These are phyloP conservation scores for Cytospora chrysosperma DNA, from an alignment of 2,329 filamentous ascomycete genomes.

Conservation along the genomic window DNA sequence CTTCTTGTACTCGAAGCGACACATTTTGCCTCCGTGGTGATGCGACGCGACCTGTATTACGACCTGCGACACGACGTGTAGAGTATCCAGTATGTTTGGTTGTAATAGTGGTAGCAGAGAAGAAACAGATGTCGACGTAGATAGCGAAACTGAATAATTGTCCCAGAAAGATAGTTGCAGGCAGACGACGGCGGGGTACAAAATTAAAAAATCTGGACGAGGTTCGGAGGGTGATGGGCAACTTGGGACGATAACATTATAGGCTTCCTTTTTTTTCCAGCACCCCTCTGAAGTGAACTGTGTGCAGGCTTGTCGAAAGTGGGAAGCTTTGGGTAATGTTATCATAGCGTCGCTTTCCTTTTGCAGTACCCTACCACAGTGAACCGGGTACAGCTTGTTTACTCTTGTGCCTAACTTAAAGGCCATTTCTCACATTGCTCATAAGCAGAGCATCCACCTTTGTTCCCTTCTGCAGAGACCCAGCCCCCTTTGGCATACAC, in stretches of 20 bases:
- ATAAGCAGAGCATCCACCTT: constrained; percentile 79
- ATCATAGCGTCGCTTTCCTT: background rate
- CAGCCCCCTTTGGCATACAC: constrained; percentile 66
- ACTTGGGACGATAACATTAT: background rate
- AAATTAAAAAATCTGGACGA: background rate
- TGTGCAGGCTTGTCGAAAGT: background rate
- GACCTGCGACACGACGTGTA: too few relatives aligned
- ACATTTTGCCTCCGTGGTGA: constrained; percentile 20
- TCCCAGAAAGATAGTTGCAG: background rate
- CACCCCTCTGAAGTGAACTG: background rate
- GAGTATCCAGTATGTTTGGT: background rate
- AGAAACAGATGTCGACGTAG: background rate
- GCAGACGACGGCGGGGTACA: background rate
- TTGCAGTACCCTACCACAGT: background rate
- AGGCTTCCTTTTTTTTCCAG: background rate
- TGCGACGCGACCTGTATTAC: too few relatives aligned
- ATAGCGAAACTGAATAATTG: background rate
- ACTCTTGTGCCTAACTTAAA: constrained; percentile 15
- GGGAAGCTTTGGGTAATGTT: background rate
- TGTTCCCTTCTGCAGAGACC: constrained; percentile 65
- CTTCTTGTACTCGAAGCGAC: constrained; percentile 15
- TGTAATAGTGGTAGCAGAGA: background rate
- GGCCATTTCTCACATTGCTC: constrained; percentile 44
- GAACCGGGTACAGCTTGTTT: background rate
- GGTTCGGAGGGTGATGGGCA: background rate